These are phyloP conservation scores for Micractinium conductrix DNA, from an alignment of 139 green algal genomes.

Conservation along the genomic window DNA sequence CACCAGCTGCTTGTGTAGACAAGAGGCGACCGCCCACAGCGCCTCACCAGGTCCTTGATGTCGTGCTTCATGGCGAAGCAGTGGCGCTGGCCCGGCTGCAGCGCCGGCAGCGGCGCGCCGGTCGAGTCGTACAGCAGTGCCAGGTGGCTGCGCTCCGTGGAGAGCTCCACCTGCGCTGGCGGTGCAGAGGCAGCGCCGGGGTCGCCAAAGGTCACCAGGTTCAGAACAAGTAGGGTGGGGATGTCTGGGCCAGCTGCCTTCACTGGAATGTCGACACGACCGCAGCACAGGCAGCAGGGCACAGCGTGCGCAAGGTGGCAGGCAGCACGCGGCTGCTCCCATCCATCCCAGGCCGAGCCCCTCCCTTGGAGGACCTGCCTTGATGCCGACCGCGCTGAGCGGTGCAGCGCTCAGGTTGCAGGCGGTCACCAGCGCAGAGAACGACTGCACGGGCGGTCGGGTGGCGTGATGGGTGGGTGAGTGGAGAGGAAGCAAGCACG, in stretches of 20 bases:
- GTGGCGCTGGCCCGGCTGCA: slow-evolving; percentile 56
- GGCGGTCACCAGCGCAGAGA: slow-evolving; percentile 4
- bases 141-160: slow-evolving; percentile 42
- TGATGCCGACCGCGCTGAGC: slow-evolving; percentile 17
- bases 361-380: no score
- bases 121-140: slow-evolving; percentile 51
- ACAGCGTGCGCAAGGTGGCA: no score
- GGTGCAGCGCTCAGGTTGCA: slow-evolving; percentile 3
- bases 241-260: no score
- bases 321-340: no score
- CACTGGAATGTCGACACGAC: no score
- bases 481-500: neutral
- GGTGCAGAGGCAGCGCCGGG: neutral
- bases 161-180: slow-evolving; percentile 51
- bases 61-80: slow-evolving; percentile 60
- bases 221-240: no score
- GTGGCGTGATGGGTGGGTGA: neutral
- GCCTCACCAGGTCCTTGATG: slow-evolving; percentile 53
- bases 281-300: no score
- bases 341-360: no score
- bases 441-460: neutral
- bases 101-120: slow-evolving; percentile 23
- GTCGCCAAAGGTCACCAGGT: no score
- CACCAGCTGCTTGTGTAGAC: no score
- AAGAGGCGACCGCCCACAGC: no score